Base-by-base conservation (phyloP, 140 eudicot genomes). In the Artemisia princeps region DNA sequence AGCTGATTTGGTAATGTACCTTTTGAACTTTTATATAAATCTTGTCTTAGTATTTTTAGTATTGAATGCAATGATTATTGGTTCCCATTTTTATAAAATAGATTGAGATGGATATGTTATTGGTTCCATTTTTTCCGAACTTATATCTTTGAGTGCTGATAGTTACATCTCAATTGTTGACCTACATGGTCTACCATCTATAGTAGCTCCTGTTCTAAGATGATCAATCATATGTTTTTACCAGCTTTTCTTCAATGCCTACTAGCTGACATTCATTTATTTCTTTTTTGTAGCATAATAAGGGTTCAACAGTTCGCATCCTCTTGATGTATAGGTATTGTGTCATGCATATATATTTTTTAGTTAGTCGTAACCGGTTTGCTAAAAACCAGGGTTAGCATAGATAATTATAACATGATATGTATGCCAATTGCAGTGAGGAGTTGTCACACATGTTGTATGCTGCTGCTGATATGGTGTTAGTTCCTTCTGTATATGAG, bases 401-500 rank as follows among this genome's bases (percentile, higher is more conserved):
- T 67, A 24, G 60, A n/a, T 17, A 15, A 24, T 52, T 20, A 20
- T 11, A 23, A 24, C 40, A 11, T 23, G 17, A 28, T 28, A 22
- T 33, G 33, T 10, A 62, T 76, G 78, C 44, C 12, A 67, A 70
- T 49, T 77, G 76, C 82, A 89, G 96, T 62, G 97, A 89, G 77
- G 97, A 89, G 79, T 76, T 89, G 68, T 89, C 95, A 51, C 95
- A 89, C 78, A 86, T 89, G 95, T 72, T 89, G 49, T 89, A 89
- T 80, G 97, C 95, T 30, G 92, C 83, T 65, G 95, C 95, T 16
- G 95, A 89, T 71, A 81, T 89, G 79, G 88, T 89, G 62, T 74
- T 89, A 81, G 87, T 89, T 71, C 95, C 96, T 74, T 89, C 96
- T 68, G 80, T 89, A 67, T 89, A 89, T 53, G 95, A 89, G 85